phyloP scores from a whole-genome alignment of 208 protist species.

The Herpetomonas tarakana region DNA sequence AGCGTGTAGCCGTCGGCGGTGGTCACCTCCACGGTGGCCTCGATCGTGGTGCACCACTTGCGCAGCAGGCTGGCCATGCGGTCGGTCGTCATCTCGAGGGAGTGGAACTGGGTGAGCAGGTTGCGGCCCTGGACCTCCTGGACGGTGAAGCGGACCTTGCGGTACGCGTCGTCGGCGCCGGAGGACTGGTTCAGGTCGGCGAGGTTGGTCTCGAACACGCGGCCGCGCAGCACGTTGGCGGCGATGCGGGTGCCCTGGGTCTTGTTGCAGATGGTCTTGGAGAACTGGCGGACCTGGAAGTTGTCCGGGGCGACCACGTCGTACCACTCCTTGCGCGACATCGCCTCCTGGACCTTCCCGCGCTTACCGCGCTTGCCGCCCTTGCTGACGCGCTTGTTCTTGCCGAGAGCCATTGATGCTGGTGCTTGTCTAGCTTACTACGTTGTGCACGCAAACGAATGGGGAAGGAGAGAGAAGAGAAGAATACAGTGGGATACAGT shows the following conservation, averaged over 20 bases:
- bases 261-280: slow-evolving; percentile 98
- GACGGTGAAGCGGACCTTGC: slow-evolving; percentile 96
- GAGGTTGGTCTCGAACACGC: slow-evolving; percentile 97
- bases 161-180: slow-evolving; percentile 81
- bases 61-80: slow-evolving; percentile 96
- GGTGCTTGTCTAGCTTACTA: no score
- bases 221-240: slow-evolving; percentile 94
- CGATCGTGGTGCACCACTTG: slow-evolving; percentile 99
- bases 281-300: slow-evolving; percentile 95
- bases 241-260: slow-evolving; percentile 96
- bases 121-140: slow-evolving; percentile 97
- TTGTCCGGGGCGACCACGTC: slow-evolving; percentile 96
- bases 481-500: no score
- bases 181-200: slow-evolving; percentile 95
- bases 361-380: slow-evolving; percentile 95
- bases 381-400: slow-evolving; percentile 96
- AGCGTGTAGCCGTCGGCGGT: slow-evolving; percentile 97
- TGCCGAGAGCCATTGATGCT: slow-evolving; percentile 92
- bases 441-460: no score
- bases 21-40: slow-evolving; percentile 94
- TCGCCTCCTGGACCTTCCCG: slow-evolving; percentile 94
- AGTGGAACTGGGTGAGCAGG: slow-evolving; percentile 98
- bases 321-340: slow-evolving; percentile 99
- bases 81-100: slow-evolving; percentile 98
- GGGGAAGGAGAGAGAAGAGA: no score